Percentiles rank a stretch among this genome's conserved stretches.
These are phyloP conservation scores for Syzygium jambos DNA, from an alignment of 345 rosid species.

Conservation along the genomic window DNA sequence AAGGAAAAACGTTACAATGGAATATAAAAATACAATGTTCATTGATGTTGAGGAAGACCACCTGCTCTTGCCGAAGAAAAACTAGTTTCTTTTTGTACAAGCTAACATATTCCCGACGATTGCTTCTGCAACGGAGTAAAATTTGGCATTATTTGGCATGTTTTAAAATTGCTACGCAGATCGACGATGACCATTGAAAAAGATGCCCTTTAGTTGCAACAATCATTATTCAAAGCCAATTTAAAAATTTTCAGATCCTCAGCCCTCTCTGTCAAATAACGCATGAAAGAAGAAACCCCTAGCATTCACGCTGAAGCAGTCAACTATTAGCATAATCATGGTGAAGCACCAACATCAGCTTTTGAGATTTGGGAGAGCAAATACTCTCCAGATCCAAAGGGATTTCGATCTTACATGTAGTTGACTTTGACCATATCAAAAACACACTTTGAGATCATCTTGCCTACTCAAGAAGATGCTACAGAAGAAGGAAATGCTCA, in stretches of 20 bases:
- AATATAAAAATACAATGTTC: not conserved
- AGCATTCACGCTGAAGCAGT: not conserved
- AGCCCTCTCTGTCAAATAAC: not conserved
- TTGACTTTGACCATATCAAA: not conserved
- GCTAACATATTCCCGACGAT: conserved; percentile 61
- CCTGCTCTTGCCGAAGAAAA: conserved; percentile 70
- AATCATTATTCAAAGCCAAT: not conserved
- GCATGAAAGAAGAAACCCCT: not conserved
- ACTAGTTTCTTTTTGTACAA: conserved; percentile 70
- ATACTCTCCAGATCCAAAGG: not conserved
- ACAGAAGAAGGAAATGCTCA: not conserved
- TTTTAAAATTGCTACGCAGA: not conserved
- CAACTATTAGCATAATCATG: not conserved
- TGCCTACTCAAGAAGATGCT: not conserved
- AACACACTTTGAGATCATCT: not conserved
- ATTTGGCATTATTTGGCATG: not conserved
- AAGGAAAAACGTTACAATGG: not conserved
- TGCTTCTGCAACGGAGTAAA: conserved; percentile 37
- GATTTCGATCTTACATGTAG: not conserved
- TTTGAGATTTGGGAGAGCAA: not conserved
- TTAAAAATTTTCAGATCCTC: not conserved
- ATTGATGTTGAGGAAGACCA: conserved; percentile 3
- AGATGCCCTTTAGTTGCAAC: not conserved
- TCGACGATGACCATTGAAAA: not conserved
- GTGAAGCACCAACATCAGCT: not conserved